These are phyloP conservation scores for Plasmodium gallinaceum DNA, from an alignment of 169 alveolate genomes.

Conservation along the genomic window DNA sequence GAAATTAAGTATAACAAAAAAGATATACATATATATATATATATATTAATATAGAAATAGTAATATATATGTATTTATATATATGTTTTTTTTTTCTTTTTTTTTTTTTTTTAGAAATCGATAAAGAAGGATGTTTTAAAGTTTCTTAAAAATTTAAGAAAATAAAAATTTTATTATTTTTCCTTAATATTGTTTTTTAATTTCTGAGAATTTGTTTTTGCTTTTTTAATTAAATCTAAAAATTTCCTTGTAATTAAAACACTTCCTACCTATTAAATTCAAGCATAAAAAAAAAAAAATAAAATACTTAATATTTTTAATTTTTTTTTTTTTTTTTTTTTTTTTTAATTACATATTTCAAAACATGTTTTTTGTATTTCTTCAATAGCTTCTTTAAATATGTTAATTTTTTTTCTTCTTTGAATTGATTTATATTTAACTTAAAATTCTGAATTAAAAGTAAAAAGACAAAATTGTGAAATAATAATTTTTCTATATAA, in stretches of 20 bases:
- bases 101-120: conserved; percentile 28
- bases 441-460: conserved; percentile 13
- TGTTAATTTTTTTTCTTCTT: conserved; percentile 15
- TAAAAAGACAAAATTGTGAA: too few relatives aligned
- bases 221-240: conserved; percentile 14
- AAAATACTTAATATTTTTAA: neutral
- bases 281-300: neutral
- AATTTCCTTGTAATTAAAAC: conserved; percentile 8
- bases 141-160: conserved; percentile 27
- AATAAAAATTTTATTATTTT: conserved; percentile 15
- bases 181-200: neutral
- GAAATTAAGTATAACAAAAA: neutral
- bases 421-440: conserved; percentile 20
- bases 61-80: neutral
- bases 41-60: too few relatives aligned
- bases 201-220: conserved; percentile 21
- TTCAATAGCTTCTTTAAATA: conserved; percentile 21
- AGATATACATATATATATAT: conserved; percentile 2
- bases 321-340: conserved; percentile 13
- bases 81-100: neutral
- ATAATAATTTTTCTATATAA: too few relatives aligned
- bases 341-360: conserved; percentile 14
- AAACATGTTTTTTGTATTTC: conserved; percentile 16
- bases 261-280: conserved; percentile 20
- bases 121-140: conserved; percentile 69